A percentile compares a stretch with the other conserved stretches of the same genome.
Conservation (phyloP, 148 eudicot genomes). For the Fagopyrum tataricum region DNA sequence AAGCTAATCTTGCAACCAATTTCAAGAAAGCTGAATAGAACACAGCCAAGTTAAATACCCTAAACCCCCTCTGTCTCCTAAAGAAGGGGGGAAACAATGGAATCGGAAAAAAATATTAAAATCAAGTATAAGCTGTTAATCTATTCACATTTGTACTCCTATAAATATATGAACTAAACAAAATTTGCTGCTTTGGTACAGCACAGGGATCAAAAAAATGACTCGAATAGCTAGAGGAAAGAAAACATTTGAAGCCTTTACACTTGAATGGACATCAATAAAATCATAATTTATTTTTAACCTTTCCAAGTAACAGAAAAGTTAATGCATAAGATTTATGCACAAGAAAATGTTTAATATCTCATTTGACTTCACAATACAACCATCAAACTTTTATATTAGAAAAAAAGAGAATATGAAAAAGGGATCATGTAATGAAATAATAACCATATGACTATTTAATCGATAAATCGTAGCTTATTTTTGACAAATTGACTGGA, state of each 20-base stretch:
- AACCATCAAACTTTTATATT: neutral
- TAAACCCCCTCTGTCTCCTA: neutral
- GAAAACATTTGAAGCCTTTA: neutral
- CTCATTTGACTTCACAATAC: neutral
- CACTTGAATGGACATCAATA: neutral
- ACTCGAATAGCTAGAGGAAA: too few species aligned
- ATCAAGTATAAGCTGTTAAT: neutral
- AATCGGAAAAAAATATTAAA: constrained; percentile 7
- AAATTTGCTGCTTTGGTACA: neutral
- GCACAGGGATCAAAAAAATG: neutral
- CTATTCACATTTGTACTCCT: neutral
- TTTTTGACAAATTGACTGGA: neutral
- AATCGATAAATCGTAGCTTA: neutral
- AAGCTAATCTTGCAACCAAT: neutral
- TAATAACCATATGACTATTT: neutral
- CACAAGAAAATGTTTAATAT: neutral
- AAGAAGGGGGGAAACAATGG: neutral
- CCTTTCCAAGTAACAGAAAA: neutral
- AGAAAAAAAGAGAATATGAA: neutral
- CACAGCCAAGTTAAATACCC: neutral
- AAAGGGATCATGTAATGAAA: neutral
- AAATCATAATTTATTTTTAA: too few species aligned
- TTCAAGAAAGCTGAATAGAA: neutral
- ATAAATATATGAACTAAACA: neutral
- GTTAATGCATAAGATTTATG: neutral